Evolutionary conservation across 2,329 filamentous ascomycete species (phyloP), one percentile per base, ranked within the genome.

Genomic region (Aspergillus persii): DNA sequence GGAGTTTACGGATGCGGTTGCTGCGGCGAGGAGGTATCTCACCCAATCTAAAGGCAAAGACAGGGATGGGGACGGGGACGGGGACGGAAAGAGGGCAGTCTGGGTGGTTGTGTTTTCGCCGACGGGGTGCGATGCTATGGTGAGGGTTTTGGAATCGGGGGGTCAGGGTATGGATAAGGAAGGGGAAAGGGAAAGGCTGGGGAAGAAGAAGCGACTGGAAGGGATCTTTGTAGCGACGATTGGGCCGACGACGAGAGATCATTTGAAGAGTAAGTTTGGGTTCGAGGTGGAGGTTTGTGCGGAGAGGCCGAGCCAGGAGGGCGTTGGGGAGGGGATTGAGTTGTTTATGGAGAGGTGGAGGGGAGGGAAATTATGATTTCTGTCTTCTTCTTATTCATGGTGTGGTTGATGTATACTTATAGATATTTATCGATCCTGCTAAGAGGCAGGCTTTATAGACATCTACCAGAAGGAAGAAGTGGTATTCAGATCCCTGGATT

Each of bases 231-330:
- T 98, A 61, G 91, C 89, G 12, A 96, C 93, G 0, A 99, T 99
- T 74, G 95, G 95, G 0, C 94, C 95, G 11, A 99, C 95, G 18
- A 99, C 95, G 9, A 83, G 88, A 63, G 87, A 92, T 66, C 87
- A 91, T 76, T 77, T 99, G 55, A 63, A 66, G 7, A 65, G 62
- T 41, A 70, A 71, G 26, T 78, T 76, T 68, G 77, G 74, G 23
- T 76, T 81, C 61, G 73, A 77, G 58, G 72, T 78, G 4, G 77
- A 83, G 70, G 77, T 80, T n/a, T 96, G 89, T 74, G 91, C 95
- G 1, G 85, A 85, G 68, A 88, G 83, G 68, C 95, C 95, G 1
- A 96, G 86, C 72, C 91, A 93, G 0, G 87, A 94, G 68, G 93
- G 93, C 0, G 79, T 98, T 1, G 81, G 84, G 64, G 79, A 86